phyloP scores from a whole-genome alignment of 768 basidiomycete genomes.

The Chiua virens region DNA sequence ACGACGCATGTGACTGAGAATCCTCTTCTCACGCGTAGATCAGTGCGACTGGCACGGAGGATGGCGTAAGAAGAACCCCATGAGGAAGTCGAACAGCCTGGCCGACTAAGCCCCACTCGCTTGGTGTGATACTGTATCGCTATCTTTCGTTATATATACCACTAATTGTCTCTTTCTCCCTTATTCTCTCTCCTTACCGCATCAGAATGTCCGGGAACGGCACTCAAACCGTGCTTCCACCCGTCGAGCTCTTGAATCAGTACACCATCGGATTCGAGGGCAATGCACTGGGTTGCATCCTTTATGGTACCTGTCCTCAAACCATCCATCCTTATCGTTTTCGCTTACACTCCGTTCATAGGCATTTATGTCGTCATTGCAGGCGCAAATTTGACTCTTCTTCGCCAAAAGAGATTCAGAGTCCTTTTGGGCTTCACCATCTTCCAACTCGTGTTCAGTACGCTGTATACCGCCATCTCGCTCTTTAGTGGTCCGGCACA shows the following conservation, averaged over 20 bases:
- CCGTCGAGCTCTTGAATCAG: constrained; percentile 5
- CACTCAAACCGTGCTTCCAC: constrained; percentile 8
- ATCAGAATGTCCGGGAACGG: constrained; percentile 15
- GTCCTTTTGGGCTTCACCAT: constrained; percentile 13
- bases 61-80: no score
- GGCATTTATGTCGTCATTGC: constrained; percentile 18
- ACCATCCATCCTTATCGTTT: no score
- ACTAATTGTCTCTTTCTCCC: not conserved
- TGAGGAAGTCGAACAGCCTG: no score
- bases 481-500: constrained; percentile 19
- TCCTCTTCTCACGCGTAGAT: no score
- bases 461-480: constrained; percentile 18
- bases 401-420: constrained; percentile 14
- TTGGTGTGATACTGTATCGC: no score
- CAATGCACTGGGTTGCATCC: constrained; percentile 16
- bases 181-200: not conserved
- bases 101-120: no score
- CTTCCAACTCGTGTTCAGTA: constrained; percentile 20
- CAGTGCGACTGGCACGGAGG: no score
- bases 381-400: constrained; percentile 10
- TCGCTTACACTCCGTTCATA: not conserved
- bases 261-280: constrained; percentile 26
- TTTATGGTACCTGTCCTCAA: constrained; percentile 11
- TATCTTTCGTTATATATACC: constrained; percentile 5
- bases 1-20: no score